phyloP scores from a whole-genome alignment of 225 moss, liverwort and hornwort species.

The Takakia lepidozioides region DNA sequence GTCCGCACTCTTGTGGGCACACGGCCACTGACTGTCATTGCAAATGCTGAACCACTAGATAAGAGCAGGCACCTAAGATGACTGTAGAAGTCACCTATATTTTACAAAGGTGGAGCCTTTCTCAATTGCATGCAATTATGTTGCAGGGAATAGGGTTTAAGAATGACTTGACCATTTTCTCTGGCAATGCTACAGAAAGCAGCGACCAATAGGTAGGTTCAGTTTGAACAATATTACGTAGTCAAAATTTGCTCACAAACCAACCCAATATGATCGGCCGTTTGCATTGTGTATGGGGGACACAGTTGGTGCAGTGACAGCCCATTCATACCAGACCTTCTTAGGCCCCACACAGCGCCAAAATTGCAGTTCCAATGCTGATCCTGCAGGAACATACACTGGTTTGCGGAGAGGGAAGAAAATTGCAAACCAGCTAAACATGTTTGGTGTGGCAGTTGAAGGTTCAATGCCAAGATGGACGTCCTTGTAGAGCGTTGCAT shows the following conservation, averaged over 20 bases:
- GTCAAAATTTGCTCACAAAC: slow-evolving; percentile 44
- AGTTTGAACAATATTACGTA: no score
- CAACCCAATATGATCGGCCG: slow-evolving; percentile 99
- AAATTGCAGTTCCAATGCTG: slow-evolving; percentile 82
- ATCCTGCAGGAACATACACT: slow-evolving; percentile 87
- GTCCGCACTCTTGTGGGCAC: no score
- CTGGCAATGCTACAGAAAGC: no score
- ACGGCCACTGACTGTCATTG: no score
- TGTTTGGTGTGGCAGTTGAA: slow-evolving; percentile 90
- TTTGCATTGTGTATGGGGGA: slow-evolving; percentile 92
- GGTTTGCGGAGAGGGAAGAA: slow-evolving; percentile 95
- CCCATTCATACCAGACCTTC: slow-evolving; percentile 99
- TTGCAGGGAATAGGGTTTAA: no score
- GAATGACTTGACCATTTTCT: no score
- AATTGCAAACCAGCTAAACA: slow-evolving; percentile 99
- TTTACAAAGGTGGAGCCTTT: no score
- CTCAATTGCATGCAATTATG: no score
- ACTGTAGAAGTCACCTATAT: no score
- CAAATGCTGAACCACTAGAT: no score
- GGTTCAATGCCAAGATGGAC: slow-evolving; percentile 97
- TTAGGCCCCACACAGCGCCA: slow-evolving; percentile 96
- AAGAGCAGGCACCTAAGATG: no score
- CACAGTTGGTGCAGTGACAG: slow-evolving; percentile 80
- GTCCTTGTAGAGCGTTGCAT: slow-evolving; percentile 91
- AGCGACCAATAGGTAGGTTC: no score